Evolutionary conservation across 805 yeast genomes (phyloP), one percentile per base, ranked within the genome.

Genomic region (Candida bentonensis): DNA sequence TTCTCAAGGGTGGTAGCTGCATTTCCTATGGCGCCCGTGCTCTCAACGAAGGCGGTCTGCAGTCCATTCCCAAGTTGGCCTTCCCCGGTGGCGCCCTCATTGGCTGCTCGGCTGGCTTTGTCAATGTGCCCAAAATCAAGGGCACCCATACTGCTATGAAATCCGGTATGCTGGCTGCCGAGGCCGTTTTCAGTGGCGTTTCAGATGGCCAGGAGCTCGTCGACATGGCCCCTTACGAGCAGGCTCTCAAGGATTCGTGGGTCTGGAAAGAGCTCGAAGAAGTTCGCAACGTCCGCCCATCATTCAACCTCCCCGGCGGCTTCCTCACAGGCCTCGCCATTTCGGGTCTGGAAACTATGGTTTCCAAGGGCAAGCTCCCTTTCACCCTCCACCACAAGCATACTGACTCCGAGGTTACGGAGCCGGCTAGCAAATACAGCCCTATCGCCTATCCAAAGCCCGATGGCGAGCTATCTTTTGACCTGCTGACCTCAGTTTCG

Each of bases 141-240:
- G 99, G 99, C 15, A 80, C 96, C 0, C 99, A 92, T 61, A 89
- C 96, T 1, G 97, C 99, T 1, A 85, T 92, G 78, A 92, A 92
- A 63, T 73, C 92, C 7, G 98, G 97, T 25, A 79, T 92, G 73
- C 63, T 92, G 23, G 98, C 98, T 2, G 98, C 97, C 2, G 96
- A 92, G 56, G 60, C 73, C 21, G 82, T 87, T 36, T 86, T 69
- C 55, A 67, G 69, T 41, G 71, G 66, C 5, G 64, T 82, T 42
- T 68, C 74, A 1, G 42, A 26, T 22, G 49, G 39, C 23, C 39
- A 30, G 15, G 42, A 65, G 17, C 43, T 50, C 9, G 47, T 58
- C 22, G 56, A 76, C 48, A 62, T 88, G 44, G 64, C 63, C 28
- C 55, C 69, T 9, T 92, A 79, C 61, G 87, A 84, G 59, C 63